Conservation (phyloP, 495 filamentous ascomycete genomes). For the Tuber aestivum region DNA sequence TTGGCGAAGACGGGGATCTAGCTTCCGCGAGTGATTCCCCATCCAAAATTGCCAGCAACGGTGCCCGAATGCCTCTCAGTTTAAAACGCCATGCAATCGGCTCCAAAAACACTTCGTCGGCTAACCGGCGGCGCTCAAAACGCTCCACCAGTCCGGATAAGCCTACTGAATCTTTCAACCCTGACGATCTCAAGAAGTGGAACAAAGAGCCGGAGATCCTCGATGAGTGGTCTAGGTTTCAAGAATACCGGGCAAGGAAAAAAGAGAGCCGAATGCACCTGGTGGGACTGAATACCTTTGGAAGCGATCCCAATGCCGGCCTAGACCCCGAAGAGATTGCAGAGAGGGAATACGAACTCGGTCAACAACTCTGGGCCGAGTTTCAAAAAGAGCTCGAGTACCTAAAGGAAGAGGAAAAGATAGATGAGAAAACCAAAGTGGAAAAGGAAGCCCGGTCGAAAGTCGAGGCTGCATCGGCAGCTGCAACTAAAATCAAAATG, state of each 20-base stretch:
- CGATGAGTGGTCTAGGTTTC: neutral
- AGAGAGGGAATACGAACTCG: neutral
- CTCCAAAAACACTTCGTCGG: neutral
- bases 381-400: neutral
- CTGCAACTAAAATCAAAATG: neutral
- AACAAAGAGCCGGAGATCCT: neutral
- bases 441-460: neutral
- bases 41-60: conserved; percentile 4
- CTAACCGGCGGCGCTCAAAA: conserved; percentile 18
- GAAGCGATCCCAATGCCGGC: neutral
- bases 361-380: conserved; percentile 1
- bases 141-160: conserved; percentile 12
- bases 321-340: conserved; percentile 1
- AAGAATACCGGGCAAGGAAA: neutral
- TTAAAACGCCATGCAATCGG: conserved; percentile 8
- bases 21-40: neutral
- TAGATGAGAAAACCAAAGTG: neutral
- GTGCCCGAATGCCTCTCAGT: conserved; percentile 6
- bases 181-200: conserved; percentile 28
- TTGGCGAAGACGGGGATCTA: neutral
- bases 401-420: conserved; percentile 1
- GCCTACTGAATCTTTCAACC: conserved; percentile 28
- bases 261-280: neutral
- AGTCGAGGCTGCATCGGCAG: neutral
- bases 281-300: neutral